A percentile compares a stretch with the other conserved stretches of the same genome.
phyloP scores from a whole-genome alignment of 2,329 filamentous ascomycete genomes.

The Calonectria pseudoreteaudii region DNA sequence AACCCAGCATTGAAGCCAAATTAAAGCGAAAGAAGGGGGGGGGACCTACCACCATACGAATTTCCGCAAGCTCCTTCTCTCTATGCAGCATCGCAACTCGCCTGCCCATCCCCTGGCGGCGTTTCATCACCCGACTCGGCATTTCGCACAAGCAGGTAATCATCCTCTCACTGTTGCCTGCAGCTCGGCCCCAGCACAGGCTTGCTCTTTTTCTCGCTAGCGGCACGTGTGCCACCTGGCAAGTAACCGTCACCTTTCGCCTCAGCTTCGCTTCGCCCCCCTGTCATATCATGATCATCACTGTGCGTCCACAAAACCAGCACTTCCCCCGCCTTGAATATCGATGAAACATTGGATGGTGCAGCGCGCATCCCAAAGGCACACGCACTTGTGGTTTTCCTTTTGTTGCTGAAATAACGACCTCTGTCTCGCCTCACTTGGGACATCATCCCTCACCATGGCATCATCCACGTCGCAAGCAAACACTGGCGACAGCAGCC shows the following conservation, averaged over 20 bases:
- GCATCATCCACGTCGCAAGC: constrained; percentile 19
- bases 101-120: constrained; percentile 10
- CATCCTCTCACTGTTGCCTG: constrained; percentile 18
- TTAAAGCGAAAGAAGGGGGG: background rate
- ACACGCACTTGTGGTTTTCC: background rate
- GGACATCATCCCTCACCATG: constrained; percentile 24
- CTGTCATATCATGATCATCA: constrained; percentile 18
- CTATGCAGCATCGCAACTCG: constrained; percentile 5
- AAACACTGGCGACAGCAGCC: background rate
- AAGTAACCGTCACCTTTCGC: constrained; percentile 6
- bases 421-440: background rate
- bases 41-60: background rate
- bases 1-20: background rate
- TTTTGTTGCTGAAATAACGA: background rate
- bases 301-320: background rate
- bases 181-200: constrained; percentile 1
- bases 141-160: constrained; percentile 20
- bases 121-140: constrained; percentile 28
- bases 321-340: background rate
- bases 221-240: constrained; percentile 31
- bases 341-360: constrained; percentile 10
- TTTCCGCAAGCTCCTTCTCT: background rate
- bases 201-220: constrained; percentile 14
- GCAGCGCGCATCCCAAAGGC: background rate
- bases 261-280: constrained; percentile 5